Evolutionary conservation across 176 grass and related monocot genomes (phyloP).

Genomic region (Musa itinerans): DNA sequence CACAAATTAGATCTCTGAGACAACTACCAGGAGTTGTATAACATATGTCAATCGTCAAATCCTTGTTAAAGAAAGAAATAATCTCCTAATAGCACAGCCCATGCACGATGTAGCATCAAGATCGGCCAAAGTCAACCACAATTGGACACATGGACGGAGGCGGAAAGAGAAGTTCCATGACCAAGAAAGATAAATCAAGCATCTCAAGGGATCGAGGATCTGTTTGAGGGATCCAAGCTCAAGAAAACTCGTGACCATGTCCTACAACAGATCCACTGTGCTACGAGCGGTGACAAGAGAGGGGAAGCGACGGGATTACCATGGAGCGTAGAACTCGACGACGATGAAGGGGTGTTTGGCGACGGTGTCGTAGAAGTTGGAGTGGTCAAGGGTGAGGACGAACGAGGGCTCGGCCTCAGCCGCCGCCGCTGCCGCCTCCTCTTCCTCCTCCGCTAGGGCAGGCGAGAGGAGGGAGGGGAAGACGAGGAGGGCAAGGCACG

Average conservation of each 20-base stretch:
- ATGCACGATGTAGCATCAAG: too few species aligned
- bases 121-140: too few species aligned
- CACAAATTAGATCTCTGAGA: too few species aligned
- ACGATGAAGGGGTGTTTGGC: conserved; percentile 59
- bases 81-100: too few species aligned
- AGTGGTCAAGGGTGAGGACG: conserved; percentile 38
- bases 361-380: conserved; percentile 72
- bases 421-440: not conserved
- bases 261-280: not conserved
- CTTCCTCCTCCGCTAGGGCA: not conserved
- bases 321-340: conserved; percentile 82
- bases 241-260: not conserved
- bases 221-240: not conserved
- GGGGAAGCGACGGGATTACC: conserved; percentile 27
- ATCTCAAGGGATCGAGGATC: not conserved
- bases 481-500: conserved; percentile 22
- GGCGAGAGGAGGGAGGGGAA: conserved; percentile 34
- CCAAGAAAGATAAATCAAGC: not conserved
- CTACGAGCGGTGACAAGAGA: not conserved
- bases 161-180: not conserved
- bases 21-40: too few species aligned
- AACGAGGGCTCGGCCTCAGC: conserved; percentile 14
- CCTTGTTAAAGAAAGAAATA: too few species aligned
- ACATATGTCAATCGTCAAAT: too few species aligned
- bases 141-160: too few species aligned